Conservation (phyloP, 1,139 yeast genomes). For the Zygoascus hellenicus region DNA sequence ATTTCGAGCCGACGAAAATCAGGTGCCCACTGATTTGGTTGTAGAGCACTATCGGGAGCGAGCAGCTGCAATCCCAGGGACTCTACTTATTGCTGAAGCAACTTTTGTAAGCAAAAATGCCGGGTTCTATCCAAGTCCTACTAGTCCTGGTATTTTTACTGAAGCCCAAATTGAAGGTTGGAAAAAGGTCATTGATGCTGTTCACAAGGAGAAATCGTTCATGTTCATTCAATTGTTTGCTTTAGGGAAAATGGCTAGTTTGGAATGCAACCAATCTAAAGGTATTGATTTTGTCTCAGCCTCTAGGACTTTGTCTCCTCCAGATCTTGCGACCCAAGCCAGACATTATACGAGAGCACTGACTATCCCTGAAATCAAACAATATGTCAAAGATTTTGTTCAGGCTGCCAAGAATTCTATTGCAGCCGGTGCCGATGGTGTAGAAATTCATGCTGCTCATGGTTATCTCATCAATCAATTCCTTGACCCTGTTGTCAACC, state of each 20-base stretch:
- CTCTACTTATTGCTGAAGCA: conserved; percentile 43
- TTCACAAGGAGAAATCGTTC: conserved; percentile 37
- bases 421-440: conserved; percentile 60
- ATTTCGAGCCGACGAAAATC: conserved; percentile 32
- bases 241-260: conserved; percentile 37
- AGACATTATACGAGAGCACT: conserved; percentile 32
- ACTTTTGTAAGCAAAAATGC: conserved; percentile 37
- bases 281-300: conserved; percentile 27
- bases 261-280: conserved; percentile 25
- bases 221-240: conserved; percentile 40
- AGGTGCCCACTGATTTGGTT: conserved; percentile 44
- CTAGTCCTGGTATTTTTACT: conserved; percentile 42
- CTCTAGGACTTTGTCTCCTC: conserved; percentile 28
- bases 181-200: conserved; percentile 33
- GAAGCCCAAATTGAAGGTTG: conserved; percentile 39
- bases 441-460: conserved; percentile 67
- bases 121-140: conserved; percentile 27
- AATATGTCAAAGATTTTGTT: conserved; percentile 34
- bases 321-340: conserved; percentile 25
- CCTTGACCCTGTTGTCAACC: conserved; percentile 45
- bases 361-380: conserved; percentile 41
- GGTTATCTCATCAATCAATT: conserved; percentile 52
- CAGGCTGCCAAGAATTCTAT: conserved; percentile 43
- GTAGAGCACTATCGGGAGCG: conserved; percentile 48
- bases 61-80: conserved; percentile 46